A percentile compares a stretch with the other conserved stretches of the same genome.
Conservation (phyloP, 768 basidiomycete species). For the Myochromella boudieri region DNA sequence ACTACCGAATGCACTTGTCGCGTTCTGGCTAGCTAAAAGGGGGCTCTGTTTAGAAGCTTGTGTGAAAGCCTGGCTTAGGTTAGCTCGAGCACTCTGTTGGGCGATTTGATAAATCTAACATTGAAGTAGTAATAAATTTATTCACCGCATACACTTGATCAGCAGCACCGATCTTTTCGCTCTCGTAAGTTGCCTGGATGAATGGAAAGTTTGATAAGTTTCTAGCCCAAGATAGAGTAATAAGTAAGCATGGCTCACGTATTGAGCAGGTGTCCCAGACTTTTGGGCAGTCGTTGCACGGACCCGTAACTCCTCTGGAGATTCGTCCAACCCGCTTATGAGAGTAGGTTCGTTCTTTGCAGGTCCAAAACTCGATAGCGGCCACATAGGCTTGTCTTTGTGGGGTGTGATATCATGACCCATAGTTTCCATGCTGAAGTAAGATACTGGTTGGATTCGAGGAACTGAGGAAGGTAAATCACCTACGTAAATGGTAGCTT, state of each 20-base stretch:
- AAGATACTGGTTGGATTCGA: neutral
- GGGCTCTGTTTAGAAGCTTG: constrained; percentile 48
- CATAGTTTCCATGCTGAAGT: constrained; percentile 58
- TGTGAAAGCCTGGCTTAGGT: constrained; percentile 49
- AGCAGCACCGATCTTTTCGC: constrained; percentile 51
- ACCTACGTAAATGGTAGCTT: constrained; percentile 30
- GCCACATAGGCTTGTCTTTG: constrained; percentile 76
- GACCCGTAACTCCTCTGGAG: constrained; percentile 75
- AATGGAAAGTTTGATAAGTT: neutral
- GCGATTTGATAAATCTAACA: neutral
- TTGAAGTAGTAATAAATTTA: neutral
- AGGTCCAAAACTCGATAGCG: constrained; percentile 75
- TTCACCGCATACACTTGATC: constrained; percentile 43
- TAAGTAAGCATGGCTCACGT: constrained; percentile 53
- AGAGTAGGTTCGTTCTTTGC: constrained; percentile 72
- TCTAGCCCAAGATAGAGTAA: constrained; percentile 4
- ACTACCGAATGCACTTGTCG: constrained; percentile 22
- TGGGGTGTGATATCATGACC: constrained; percentile 56
- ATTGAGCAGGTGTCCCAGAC: constrained; percentile 58
- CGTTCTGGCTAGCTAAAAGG: constrained; percentile 19
- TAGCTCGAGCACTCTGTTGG: constrained; percentile 45
- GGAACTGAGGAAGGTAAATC: neutral
- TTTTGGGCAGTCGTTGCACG: constrained; percentile 58
- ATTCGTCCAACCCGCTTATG: constrained; percentile 66
- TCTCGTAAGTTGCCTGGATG: constrained; percentile 56